Conservation (phyloP, 2,329 filamentous ascomycete species). For the Trichocomaceae sp. region DNA sequence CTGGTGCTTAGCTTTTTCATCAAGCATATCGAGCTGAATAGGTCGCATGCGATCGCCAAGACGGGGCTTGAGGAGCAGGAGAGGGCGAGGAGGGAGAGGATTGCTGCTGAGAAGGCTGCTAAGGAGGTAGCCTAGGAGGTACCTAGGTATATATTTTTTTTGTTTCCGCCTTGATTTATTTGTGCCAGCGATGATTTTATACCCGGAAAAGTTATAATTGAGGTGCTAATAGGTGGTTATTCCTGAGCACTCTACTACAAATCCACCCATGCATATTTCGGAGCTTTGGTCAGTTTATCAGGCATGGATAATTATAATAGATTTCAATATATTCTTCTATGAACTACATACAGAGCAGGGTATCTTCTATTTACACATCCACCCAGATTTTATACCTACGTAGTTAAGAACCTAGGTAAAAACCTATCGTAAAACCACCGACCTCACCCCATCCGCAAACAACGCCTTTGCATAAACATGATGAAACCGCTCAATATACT, state of each 20-base stretch:
- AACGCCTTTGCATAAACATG: slow-evolving; percentile 12
- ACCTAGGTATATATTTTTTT: too few relatives aligned
- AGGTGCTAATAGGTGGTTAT: too few relatives aligned
- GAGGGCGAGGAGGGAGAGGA: slow-evolving; percentile 32
- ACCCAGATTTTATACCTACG: too few relatives aligned
- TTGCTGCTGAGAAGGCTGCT: slow-evolving; percentile 19
- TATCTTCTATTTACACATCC: not conserved
- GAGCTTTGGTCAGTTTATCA: not conserved
- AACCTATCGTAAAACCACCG: not conserved
- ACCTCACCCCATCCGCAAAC: slow-evolving; percentile 14
- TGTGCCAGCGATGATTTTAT: not conserved
- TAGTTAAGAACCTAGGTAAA: too few relatives aligned
- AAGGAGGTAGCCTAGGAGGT: slow-evolving; percentile 4
- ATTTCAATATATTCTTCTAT: not conserved
- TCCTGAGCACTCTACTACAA: too few relatives aligned
- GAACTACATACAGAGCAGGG: not conserved
- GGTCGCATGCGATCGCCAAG: slow-evolving; percentile 38
- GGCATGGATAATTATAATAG: too few relatives aligned
- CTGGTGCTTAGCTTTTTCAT: slow-evolving; percentile 37
- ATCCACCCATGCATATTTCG: too few relatives aligned
- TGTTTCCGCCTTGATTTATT: not conserved
- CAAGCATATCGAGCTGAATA: slow-evolving; percentile 32
- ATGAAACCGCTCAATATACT: slow-evolving; percentile 12
- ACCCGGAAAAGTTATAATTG: not conserved
- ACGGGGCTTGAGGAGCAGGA: slow-evolving; percentile 42